These are phyloP conservation scores for Sporothrix curviconia DNA, from an alignment of 2,329 filamentous ascomycete species.

Conservation along the genomic window DNA sequence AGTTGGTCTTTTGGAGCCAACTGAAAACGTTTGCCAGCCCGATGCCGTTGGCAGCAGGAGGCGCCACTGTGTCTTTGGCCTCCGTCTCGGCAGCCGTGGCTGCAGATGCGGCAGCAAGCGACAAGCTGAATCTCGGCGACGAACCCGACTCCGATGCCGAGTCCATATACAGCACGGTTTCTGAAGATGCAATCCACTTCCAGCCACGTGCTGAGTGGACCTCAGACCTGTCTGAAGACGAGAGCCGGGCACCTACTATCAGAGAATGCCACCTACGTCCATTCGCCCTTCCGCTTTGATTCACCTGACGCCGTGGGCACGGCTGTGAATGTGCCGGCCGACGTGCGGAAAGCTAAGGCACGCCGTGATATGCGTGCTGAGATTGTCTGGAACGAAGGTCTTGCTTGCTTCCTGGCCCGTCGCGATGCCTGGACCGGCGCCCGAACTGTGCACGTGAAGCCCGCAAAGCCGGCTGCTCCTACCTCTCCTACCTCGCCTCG, in stretches of 20 bases:
- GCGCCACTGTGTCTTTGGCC: background rate
- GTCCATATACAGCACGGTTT: slow-evolving; percentile 52
- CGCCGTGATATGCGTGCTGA: slow-evolving; percentile 56
- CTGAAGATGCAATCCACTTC: slow-evolving; percentile 47
- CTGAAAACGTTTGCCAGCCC: slow-evolving; percentile 14
- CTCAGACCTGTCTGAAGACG: slow-evolving; percentile 50
- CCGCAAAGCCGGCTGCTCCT: slow-evolving; percentile 32
- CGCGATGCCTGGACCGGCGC: slow-evolving; percentile 84
- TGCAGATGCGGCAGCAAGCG: background rate
- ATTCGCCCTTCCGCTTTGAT: slow-evolving; percentile 47
- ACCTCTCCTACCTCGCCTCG: slow-evolving; percentile 39
- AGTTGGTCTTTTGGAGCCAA: slow-evolving; percentile 10
- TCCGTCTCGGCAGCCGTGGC: slow-evolving; percentile 12
- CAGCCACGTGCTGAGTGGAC: slow-evolving; percentile 49
- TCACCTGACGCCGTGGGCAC: slow-evolving; percentile 41
- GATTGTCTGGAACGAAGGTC: slow-evolving; percentile 70
- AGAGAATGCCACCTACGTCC: slow-evolving; percentile 19
- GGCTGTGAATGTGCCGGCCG: slow-evolving; percentile 34
- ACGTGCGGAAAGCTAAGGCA: slow-evolving; percentile 48
- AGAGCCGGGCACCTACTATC: slow-evolving; percentile 24
- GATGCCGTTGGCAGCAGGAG: background rate
- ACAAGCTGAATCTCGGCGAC: slow-evolving; percentile 26
- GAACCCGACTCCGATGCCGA: slow-evolving; percentile 39
- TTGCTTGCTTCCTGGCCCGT: slow-evolving; percentile 70
- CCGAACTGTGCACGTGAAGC: slow-evolving; percentile 48